These are phyloP conservation scores for Brettanomyces bruxellensis DNA, from an alignment of 805 yeast genomes.

Conservation along the genomic window DNA sequence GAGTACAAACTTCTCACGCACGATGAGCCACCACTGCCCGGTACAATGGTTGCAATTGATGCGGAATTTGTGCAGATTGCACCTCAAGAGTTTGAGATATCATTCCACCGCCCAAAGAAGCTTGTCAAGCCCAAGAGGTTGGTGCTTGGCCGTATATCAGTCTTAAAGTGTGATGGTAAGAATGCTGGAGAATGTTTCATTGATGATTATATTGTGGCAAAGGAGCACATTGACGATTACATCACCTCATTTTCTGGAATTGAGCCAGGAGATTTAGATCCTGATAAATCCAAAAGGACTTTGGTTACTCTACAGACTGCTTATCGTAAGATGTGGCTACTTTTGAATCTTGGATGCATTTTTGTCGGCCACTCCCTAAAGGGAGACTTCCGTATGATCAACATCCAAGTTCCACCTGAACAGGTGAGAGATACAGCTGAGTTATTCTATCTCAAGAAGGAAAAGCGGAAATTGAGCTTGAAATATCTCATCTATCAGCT, in stretches of 20 bases:
- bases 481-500: slow-evolving; percentile 80
- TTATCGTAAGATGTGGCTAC: slow-evolving; percentile 82
- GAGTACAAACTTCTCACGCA: slow-evolving; percentile 64
- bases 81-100: slow-evolving; percentile 72
- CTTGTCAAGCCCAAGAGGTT: slow-evolving; percentile 66
- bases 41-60: slow-evolving; percentile 83
- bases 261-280: slow-evolving; percentile 82
- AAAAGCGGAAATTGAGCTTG: slow-evolving; percentile 71
- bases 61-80: slow-evolving; percentile 88
- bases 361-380: slow-evolving; percentile 93
- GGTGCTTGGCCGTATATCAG: slow-evolving; percentile 85
- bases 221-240: slow-evolving; percentile 68
- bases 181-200: slow-evolving; percentile 71
- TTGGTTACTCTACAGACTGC: slow-evolving; percentile 77
- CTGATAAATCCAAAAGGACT: slow-evolving; percentile 50
- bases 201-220: slow-evolving; percentile 83
- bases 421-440: slow-evolving; percentile 90
- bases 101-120: slow-evolving; percentile 59
- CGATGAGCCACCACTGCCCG: slow-evolving; percentile 65
- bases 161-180: slow-evolving; percentile 63
- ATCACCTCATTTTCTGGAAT: slow-evolving; percentile 92
- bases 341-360: slow-evolving; percentile 79
- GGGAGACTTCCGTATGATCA: slow-evolving; percentile 89
- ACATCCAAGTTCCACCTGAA: slow-evolving; percentile 72
- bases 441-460: slow-evolving; percentile 63